Evolutionary conservation across 257 asterid species (phyloP), one percentile per base, ranked within the genome.

Genomic region (Fraxinus pennsylvanica): DNA sequence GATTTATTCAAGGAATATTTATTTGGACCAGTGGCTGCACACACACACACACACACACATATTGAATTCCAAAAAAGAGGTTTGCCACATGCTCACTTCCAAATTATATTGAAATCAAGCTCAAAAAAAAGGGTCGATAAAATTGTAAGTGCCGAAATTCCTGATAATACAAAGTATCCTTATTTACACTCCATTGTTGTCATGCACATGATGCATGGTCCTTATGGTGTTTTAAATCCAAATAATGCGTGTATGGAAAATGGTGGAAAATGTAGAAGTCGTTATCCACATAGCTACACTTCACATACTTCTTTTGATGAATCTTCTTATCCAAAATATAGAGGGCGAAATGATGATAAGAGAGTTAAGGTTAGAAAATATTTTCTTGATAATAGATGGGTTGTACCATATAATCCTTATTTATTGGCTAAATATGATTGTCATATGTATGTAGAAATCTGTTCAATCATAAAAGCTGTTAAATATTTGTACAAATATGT

Each of bases 401-500:
- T 77, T 0, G 79, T 79, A 1, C 84, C 81, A 1, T 79, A 79
- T 15, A 76, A 79, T 67, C 68, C 9, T 0, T 72, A 66, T 25
- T 17, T 74, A 1, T 15, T 74, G 0, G 52, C 32, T 4, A 74
- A 33, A 12, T 78, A 22, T 52, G 43, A 82, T n/a, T 82, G 65
- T 27, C 76, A 78, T n/a, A 57, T 82, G 0, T 78, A 82, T 57
- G 76, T 77, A 0, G 59, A 78, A 9, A 71, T 82, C 0, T 73
- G 80, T 15, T 82, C 73, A 0, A 33, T 38, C 0, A n/a, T 74
- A 2, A 66, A 73, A n/a, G 30, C 52, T 3, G 32, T 79, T 4
- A 80, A 75, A 69, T 80, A 80, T 8, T 8, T 75, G 3, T 80
- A 75, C 15, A 80, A 69, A 32, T 80, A 75, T 69, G 43, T 75